These are phyloP conservation scores for Tolypocladium album DNA, from an alignment of 2,329 filamentous ascomycete species.

Conservation along the genomic window DNA sequence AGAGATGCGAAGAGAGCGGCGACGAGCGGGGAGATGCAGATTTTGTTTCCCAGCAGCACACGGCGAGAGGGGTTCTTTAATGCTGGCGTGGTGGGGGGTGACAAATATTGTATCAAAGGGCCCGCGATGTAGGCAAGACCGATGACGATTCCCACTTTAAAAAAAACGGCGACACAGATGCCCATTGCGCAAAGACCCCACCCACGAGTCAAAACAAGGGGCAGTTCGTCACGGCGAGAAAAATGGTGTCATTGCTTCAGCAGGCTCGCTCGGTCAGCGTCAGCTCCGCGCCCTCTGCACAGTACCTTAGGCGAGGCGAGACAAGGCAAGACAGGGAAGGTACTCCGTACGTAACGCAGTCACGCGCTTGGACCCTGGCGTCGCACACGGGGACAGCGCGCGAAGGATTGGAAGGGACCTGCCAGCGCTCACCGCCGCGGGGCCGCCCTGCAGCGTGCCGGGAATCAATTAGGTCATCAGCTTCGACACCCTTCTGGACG, in stretches of 20 bases:
- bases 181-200: background rate
- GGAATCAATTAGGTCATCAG: slow-evolving; percentile 1
- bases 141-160: background rate
- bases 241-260: background rate
- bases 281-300: too few species aligned
- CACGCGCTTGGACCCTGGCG: background rate
- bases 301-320: background rate
- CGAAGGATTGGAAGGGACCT: too few species aligned
- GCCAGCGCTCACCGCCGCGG: background rate
- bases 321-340: background rate
- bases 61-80: background rate
- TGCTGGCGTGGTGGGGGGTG: background rate
- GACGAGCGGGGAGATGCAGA: background rate
- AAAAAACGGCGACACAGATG: background rate
- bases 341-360: background rate
- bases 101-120: background rate
- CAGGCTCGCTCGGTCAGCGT: background rate
- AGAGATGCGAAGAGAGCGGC: background rate
- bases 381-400: background rate
- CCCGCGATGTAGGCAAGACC: background rate
- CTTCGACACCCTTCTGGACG: background rate
- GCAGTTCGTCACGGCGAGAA: background rate
- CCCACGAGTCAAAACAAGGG: background rate
- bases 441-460: background rate
- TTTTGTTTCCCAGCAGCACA: background rate